Evolutionary conservation across 495 filamentous ascomycete genomes (phyloP), one percentile per base, ranked within the genome.

Genomic region (Xylaria castorea): DNA sequence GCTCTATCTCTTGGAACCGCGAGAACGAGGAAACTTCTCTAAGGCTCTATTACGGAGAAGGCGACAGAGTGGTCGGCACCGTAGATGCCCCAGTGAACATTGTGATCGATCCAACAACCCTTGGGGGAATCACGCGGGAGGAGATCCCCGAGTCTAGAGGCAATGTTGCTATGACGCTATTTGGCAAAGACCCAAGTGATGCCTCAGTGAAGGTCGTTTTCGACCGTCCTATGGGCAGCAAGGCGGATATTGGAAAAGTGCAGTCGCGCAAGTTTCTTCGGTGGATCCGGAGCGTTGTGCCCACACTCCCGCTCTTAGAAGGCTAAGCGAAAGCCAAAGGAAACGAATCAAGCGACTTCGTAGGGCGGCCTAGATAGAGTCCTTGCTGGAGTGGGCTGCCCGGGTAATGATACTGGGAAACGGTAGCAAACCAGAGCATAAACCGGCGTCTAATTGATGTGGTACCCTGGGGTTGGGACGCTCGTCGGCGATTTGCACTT

Each of bases 251-350:
- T 27, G 83, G 83, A 6, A 71, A 71, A 61, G 68, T 82, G 20
- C 82, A 84, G 25, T 74, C 72, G 7, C 71, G 79, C n/a, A 61
- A 74, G 9, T 82, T 86, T 20, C 80, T 77, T 25, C 71, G 72
- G 34, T 79, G 83, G 76, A 42, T 82, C 60, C 67, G 65, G 51
- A 20, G 5, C 0, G 74, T 79, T 62, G 83, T 81, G 30, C 65
- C 69, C 12, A 61, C 53, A 1, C 74, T 83, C 16, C 58, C 65
- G 7, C 80, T 63, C 60, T 57, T 78, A n/a, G 64, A 53, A 9
- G 38, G 40, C 3, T 60, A 48, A 53, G 14, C 14, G 18, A 48
- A 30, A 61, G 12, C 38, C 0, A 32, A 1, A 51, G 66, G 3
- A 55, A 38, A 30, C 22, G 55, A 68, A 16, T 34, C 12, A 18